Conservation (phyloP, 2,329 filamentous ascomycete species). For the Lasiodiplodia sp. region DNA sequence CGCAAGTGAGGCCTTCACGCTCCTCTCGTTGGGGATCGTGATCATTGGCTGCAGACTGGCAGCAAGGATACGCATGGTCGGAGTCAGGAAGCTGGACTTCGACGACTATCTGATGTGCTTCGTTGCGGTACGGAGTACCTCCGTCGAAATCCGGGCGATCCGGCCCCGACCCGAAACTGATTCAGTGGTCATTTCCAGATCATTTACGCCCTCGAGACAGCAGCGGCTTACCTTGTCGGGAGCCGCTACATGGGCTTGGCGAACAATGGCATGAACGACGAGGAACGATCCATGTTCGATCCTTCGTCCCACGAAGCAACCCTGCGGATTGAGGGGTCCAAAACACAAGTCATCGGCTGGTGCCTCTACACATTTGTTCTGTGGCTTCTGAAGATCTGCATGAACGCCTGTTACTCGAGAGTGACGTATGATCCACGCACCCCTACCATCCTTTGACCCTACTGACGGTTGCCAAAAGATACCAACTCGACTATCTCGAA, state of each 20-base stretch:
- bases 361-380: constrained; percentile 60
- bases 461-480: background rate
- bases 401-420: constrained; percentile 64
- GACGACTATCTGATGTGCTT: constrained; percentile 66
- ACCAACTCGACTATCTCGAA: constrained; percentile 37
- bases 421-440: constrained; percentile 51
- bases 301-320: constrained; percentile 56
- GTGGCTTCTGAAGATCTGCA: constrained; percentile 62
- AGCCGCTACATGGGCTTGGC: constrained; percentile 59
- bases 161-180: constrained; percentile 1
- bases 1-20: constrained; percentile 28
- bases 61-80: constrained; percentile 57
- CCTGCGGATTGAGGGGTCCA: constrained; percentile 60
- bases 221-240: constrained; percentile 58
- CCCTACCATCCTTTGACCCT: background rate
- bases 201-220: constrained; percentile 59
- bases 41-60: constrained; percentile 61
- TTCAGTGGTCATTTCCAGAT: constrained; percentile 43
- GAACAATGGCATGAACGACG: constrained; percentile 64
- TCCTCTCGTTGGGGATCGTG: constrained; percentile 41
- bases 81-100: constrained; percentile 58
- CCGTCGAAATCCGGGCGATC: background rate
- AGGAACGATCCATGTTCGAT: constrained; percentile 55
- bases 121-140: constrained; percentile 57
- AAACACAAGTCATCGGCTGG: constrained; percentile 63